phyloP scores from a whole-genome alignment of 805 yeast genomes.

The Kodamaea nitidulidarum region DNA sequence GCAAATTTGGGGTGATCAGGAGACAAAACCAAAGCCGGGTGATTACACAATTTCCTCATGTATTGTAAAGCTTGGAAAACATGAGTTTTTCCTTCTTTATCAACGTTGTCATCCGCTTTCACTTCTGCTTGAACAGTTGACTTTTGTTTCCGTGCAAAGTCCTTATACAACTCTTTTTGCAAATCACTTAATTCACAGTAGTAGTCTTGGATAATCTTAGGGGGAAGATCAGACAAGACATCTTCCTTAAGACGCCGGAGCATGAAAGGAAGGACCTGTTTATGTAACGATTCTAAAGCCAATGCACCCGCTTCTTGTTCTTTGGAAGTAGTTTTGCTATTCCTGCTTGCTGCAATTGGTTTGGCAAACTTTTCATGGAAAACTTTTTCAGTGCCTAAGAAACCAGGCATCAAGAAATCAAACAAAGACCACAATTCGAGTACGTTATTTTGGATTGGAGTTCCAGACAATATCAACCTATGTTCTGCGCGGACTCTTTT shows the following conservation, averaged over 20 bases:
- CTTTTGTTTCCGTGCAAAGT: slow-evolving; percentile 85
- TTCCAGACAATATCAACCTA: slow-evolving; percentile 87
- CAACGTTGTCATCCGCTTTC: slow-evolving; percentile 26
- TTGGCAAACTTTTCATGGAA: slow-evolving; percentile 96
- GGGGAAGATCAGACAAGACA: slow-evolving; percentile 92
- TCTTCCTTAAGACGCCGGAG: slow-evolving; percentile 93
- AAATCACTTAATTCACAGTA: slow-evolving; percentile 92
- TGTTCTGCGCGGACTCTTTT: slow-evolving; percentile 82
- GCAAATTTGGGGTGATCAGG: slow-evolving; percentile 77
- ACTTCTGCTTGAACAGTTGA: slow-evolving; percentile 63
- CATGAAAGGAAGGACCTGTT: slow-evolving; percentile 95
- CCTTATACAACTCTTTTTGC: slow-evolving; percentile 83
- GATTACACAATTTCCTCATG: slow-evolving; percentile 95
- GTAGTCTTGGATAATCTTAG: slow-evolving; percentile 96
- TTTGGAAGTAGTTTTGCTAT: slow-evolving; percentile 79
- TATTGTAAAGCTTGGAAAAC: slow-evolving; percentile 96
- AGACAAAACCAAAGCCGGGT: slow-evolving; percentile 85
- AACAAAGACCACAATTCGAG: slow-evolving; percentile 95
- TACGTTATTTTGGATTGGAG: slow-evolving; percentile 97
- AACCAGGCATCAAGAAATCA: slow-evolving; percentile 98
- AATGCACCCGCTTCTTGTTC: slow-evolving; percentile 97
- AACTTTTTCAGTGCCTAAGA: slow-evolving; percentile 88
- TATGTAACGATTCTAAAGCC: slow-evolving; percentile 92
- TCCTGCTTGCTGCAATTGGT: slow-evolving; percentile 92
- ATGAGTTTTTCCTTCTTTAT: slow-evolving; percentile 69